Conservation (phyloP, 148 eudicot genomes). For the Silene uniflora region DNA sequence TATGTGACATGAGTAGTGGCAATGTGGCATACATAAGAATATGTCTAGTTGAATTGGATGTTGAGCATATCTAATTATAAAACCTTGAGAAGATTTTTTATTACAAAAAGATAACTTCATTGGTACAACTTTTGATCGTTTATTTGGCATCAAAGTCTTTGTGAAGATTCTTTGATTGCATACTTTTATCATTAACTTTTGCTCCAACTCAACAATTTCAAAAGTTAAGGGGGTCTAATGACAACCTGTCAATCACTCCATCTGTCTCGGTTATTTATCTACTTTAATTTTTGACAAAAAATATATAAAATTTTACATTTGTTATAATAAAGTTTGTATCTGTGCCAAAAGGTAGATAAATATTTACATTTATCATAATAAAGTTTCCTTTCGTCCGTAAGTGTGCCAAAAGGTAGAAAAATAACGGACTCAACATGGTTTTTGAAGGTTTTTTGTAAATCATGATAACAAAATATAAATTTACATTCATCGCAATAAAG, state of each 20-base stretch:
- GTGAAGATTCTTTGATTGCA: background rate
- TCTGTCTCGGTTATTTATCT: background rate
- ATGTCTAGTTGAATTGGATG: background rate
- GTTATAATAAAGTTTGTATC: too few species aligned
- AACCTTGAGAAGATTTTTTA: background rate
- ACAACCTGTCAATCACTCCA: background rate
- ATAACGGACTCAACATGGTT: too few species aligned
- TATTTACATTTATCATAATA: too few species aligned
- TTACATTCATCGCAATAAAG: too few species aligned
- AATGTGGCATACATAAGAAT: slow-evolving; percentile 6
- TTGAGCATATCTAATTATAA: background rate
- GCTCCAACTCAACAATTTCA: background rate
- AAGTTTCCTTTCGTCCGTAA: too few species aligned
- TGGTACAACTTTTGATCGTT: background rate
- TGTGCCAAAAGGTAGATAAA: too few species aligned
- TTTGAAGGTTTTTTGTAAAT: too few species aligned
- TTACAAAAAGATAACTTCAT: slow-evolving; percentile 2
- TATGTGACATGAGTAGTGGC: slow-evolving; percentile 10
- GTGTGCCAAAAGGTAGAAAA: too few species aligned
- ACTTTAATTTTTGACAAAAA: too few species aligned
- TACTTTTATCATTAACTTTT: background rate
- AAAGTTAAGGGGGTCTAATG: background rate
- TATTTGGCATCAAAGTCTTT: slow-evolving; percentile 2
- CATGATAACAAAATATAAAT: too few species aligned
- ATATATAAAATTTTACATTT: too few species aligned